Base-by-base conservation (phyloP, 495 filamentous ascomycete species). In the Penicillium angulare region DNA sequence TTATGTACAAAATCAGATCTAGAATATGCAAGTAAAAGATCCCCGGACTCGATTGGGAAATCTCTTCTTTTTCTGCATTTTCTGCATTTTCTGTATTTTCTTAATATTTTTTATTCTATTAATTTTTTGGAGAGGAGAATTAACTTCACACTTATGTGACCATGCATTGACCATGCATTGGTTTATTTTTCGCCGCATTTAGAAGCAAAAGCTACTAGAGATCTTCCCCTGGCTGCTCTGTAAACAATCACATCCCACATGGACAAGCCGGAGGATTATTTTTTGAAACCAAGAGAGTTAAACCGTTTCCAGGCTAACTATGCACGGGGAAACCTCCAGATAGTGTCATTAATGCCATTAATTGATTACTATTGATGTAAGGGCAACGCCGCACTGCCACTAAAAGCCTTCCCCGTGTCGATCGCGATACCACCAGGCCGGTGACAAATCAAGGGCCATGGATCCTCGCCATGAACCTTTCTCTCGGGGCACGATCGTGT, bases 291-390 rank as follows among this genome's bases (percentile, higher is more conserved):
- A n/a, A n/a, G 22, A 21, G 26, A 15, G 7, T 27, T 35, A 5
- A 24, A 27, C 38, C 31, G 39, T 49, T 39, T 22, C 27, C 15
- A 27, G 22, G 32, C 49, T 43, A 42, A 27, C 40, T 5, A 59
- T 47, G 52, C 56, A 55, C 23, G 52, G 52, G 34, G 42, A 48
- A 40, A 16, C 35, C 33, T 51, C 31, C 17, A 41, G 43, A 24
- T n/a, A n/a, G n/a, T n/a, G n/a, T n/a, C n/a, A n/a, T 21, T 20
- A 31, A 45, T 40, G 51, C 36, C 49, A 52, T 56, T 49, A 31
- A 58, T 55, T 52, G 51, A 39, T 35, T 33, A 67, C 58, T 73
- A 69, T 72, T 67, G 66, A 69, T 66, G 68, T 67, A 75, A 75
- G 72, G 72, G 65, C 66, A 65, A 40, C 35, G 20, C 45, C 35